Evolutionary conservation across 1,139 yeast genomes (phyloP).

Genomic region (Candida pseudoviswanathii): DNA sequence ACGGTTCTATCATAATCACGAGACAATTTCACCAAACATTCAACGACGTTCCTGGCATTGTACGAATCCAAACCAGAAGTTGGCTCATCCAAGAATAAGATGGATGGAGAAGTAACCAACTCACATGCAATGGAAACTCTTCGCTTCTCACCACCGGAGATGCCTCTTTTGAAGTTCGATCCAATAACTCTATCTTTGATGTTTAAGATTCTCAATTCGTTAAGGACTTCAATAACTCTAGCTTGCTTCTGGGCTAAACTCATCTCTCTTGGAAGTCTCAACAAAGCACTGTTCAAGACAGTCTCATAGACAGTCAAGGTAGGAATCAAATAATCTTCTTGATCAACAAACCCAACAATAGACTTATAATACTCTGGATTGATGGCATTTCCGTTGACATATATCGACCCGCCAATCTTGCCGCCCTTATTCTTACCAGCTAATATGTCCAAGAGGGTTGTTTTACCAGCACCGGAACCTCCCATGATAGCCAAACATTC

Average conservation of each 20-base stretch:
- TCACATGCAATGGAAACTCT: slow-evolving; percentile 91
- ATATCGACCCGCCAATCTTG: slow-evolving; percentile 59
- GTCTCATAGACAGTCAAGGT: slow-evolving; percentile 96
- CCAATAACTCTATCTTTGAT: slow-evolving; percentile 89
- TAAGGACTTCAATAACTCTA: slow-evolving; percentile 81
- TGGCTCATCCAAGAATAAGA: slow-evolving; percentile 83
- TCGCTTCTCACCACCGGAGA: slow-evolving; percentile 92
- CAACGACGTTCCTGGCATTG: slow-evolving; percentile 90
- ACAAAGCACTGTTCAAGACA: slow-evolving; percentile 84
- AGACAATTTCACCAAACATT: slow-evolving; percentile 78
- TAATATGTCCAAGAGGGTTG: slow-evolving; percentile 85
- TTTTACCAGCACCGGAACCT: slow-evolving; percentile 98
- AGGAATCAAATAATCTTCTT: slow-evolving; percentile 87
- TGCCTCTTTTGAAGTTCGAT: slow-evolving; percentile 85
- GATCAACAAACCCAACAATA: slow-evolving; percentile 94
- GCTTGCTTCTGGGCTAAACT: slow-evolving; percentile 68
- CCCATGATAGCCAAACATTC: slow-evolving; percentile 97
- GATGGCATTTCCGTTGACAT: slow-evolving; percentile 67
- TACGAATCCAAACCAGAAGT: slow-evolving; percentile 94
- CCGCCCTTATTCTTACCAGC: slow-evolving; percentile 90
- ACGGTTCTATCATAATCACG: slow-evolving; percentile 82
- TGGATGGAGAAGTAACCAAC: slow-evolving; percentile 81
- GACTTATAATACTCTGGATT: slow-evolving; percentile 52
- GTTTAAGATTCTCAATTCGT: slow-evolving; percentile 78
- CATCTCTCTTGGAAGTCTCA: slow-evolving; percentile 84